Base-by-base conservation (phyloP, 1,284 basidiomycete genomes). In the Golubevia pallescens region DNA sequence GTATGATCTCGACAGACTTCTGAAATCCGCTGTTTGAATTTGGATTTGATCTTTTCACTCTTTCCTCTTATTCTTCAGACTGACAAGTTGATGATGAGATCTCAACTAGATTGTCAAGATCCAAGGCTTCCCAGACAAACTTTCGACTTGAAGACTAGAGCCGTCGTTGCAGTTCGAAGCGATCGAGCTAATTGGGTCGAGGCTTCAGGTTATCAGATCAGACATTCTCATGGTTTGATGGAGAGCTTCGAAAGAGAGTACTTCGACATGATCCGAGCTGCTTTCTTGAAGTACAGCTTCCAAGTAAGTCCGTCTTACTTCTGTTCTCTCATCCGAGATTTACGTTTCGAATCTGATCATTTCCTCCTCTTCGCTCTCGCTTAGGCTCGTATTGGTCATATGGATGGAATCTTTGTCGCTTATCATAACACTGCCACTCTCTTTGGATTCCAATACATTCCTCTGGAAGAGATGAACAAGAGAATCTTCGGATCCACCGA, bases 371-470 rank as follows among this genome's bases (percentile, higher is more conserved):
- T 28, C 10, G 20, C 6, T 28, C 20, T 5, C 13, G 20, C 6
- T 21, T 28, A 62, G 58, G 83, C 71, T 0, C 68, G 83, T 7
- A 86, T 86, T 56, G 84, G 84, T 0, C 73, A 81, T 60, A 86
- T 86, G 84, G 84, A 86, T 60, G 84, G 84, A 24, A 86, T 86
- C 61, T 81, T 86, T 68, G 83, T 86, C 1, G 81, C 81, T 10
- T 85, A 85, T 55, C 84, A 86, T 53, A 84, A 80, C 60, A 84
- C 84, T 0, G 65, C 66, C 8, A 71, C 74, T 8, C 75, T 86
- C 24, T 86, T 85, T 52, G 84, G 84, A 1, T 86, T 86, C 60
- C 82, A 85, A 69, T 86, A 86, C 63, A 71, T 86, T 24, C 53
- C 71, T 5, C 70, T 80, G 19, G 83, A 85, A 53, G 81, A 86